These are phyloP conservation scores for Botrytis aclada DNA, from an alignment of 2,329 filamentous ascomycete genomes.

Conservation along the genomic window DNA sequence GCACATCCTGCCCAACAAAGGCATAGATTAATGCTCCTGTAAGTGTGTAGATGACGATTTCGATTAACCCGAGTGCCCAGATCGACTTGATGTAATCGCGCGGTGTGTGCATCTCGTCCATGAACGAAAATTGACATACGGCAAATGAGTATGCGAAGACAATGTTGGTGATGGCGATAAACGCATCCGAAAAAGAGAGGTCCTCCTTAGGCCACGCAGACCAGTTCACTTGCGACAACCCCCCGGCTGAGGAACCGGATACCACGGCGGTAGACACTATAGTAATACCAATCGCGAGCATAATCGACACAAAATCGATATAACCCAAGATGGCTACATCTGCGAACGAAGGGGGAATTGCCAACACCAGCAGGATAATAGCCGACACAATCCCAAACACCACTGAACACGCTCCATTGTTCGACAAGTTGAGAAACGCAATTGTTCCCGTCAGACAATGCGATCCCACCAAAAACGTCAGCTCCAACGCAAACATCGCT, in stretches of 20 bases:
- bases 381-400: not conserved
- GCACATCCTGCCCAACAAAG: slow-evolving; percentile 53
- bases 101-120: slow-evolving; percentile 39
- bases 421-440: slow-evolving; percentile 55
- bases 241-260: not conserved
- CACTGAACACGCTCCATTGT: slow-evolving; percentile 39
- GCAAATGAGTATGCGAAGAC: slow-evolving; percentile 51
- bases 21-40: slow-evolving; percentile 59
- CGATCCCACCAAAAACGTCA: slow-evolving; percentile 60
- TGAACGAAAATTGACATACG: slow-evolving; percentile 31
- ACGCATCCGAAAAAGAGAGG: slow-evolving; percentile 45
- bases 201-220: slow-evolving; percentile 33
- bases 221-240: slow-evolving; percentile 24
- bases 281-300: not conserved
- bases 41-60: slow-evolving; percentile 55
- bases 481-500: slow-evolving; percentile 49
- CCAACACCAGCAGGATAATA: slow-evolving; percentile 48
- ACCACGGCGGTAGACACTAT: not conserved
- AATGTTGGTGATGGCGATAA: slow-evolving; percentile 55
- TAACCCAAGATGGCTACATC: slow-evolving; percentile 53
- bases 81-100: slow-evolving; percentile 39
- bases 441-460: slow-evolving; percentile 61
- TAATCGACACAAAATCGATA: not conserved
- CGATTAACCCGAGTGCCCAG: slow-evolving; percentile 49
- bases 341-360: slow-evolving; percentile 55